A percentile compares a stretch with the other conserved stretches of the same genome.
These are phyloP conservation scores for Podila clonocystis DNA, from an alignment of 192 early-diverging fungal species.

Conservation along the genomic window DNA sequence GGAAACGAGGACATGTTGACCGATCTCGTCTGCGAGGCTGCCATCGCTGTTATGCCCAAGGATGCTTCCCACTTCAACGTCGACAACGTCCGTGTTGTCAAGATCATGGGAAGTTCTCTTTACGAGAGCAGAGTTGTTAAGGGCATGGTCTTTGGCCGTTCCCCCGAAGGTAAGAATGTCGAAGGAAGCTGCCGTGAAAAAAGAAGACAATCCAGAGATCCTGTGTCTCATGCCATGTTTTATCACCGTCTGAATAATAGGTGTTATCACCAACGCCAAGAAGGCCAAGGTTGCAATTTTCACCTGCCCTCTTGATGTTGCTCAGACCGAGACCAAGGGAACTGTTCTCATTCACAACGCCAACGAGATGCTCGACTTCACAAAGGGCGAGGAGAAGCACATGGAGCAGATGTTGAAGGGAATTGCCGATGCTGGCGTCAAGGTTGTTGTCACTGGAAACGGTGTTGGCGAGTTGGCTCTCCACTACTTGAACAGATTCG, in stretches of 20 bases:
- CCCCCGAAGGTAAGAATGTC: constrained; percentile 76
- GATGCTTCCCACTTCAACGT: constrained; percentile 91
- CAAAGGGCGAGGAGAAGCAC: constrained; percentile 93
- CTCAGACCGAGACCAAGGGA: constrained; percentile 98
- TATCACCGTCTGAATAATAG: constrained; percentile 36
- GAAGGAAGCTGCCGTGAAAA: too few species aligned
- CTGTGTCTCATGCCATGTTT: background rate
- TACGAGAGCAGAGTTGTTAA: constrained; percentile 89
- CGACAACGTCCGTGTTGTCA: constrained; percentile 95
- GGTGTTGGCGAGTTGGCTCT: constrained; percentile 93
- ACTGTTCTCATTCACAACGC: constrained; percentile 98
- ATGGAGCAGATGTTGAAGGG: constrained; percentile 90
- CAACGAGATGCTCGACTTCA: constrained; percentile 95
- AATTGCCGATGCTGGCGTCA: constrained; percentile 90
- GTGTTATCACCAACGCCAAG: constrained; percentile 69
- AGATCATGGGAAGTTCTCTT: constrained; percentile 93
- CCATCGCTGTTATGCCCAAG: constrained; percentile 90
- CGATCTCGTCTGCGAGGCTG: constrained; percentile 85
- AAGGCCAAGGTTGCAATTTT: constrained; percentile 96
- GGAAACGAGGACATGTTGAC: constrained; percentile 93
- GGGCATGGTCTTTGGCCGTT: constrained; percentile 97
- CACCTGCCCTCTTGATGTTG: constrained; percentile 91
- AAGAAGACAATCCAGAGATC: background rate
- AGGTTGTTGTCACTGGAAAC: constrained; percentile 91
- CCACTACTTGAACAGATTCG: constrained; percentile 94